Evolutionary conservation across 495 filamentous ascomycete species (phyloP).

Genomic region (Penicillium coffeae): DNA sequence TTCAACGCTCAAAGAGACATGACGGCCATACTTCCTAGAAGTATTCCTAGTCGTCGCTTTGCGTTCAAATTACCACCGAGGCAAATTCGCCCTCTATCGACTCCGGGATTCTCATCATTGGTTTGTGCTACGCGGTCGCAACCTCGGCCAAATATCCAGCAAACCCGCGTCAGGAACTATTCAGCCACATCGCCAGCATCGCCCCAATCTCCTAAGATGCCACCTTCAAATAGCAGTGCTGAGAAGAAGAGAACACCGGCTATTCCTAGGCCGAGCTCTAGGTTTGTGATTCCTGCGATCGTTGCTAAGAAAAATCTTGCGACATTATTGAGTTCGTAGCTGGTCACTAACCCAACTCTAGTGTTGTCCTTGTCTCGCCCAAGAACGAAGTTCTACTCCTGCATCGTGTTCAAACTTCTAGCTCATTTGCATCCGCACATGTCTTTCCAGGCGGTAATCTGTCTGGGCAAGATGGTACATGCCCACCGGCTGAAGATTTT

Average conservation of each 20-base stretch:
- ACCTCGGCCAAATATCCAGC: background rate
- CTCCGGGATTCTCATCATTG: background rate
- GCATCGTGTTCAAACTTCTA: slow-evolving; percentile 75
- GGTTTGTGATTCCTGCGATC: slow-evolving; percentile 5
- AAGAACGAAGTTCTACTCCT: slow-evolving; percentile 84
- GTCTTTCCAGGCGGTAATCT: slow-evolving; percentile 96
- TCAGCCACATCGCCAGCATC: slow-evolving; percentile 4
- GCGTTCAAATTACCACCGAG: background rate
- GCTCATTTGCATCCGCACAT: slow-evolving; percentile 84
- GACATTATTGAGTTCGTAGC: background rate
- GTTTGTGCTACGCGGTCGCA: background rate
- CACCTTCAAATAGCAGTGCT: slow-evolving; percentile 12
- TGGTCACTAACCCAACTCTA: slow-evolving; percentile 28
- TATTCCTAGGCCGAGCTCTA: slow-evolving; percentile 36
- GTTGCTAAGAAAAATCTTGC: background rate
- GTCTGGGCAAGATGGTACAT: slow-evolving; percentile 60
- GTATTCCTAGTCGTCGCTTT: slow-evolving; percentile 7
- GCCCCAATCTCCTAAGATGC: slow-evolving; percentile 14
- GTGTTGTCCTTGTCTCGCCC: slow-evolving; percentile 81
- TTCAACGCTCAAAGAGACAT: no score
- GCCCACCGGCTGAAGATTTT: slow-evolving; percentile 41
- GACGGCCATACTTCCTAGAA: slow-evolving; percentile 6
- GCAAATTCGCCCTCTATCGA: background rate
- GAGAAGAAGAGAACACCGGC: slow-evolving; percentile 23
- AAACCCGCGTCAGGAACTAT: slow-evolving; percentile 3